phyloP scores from a whole-genome alignment of 352 stramenopile genomes.

The Pythium folliculosum region DNA sequence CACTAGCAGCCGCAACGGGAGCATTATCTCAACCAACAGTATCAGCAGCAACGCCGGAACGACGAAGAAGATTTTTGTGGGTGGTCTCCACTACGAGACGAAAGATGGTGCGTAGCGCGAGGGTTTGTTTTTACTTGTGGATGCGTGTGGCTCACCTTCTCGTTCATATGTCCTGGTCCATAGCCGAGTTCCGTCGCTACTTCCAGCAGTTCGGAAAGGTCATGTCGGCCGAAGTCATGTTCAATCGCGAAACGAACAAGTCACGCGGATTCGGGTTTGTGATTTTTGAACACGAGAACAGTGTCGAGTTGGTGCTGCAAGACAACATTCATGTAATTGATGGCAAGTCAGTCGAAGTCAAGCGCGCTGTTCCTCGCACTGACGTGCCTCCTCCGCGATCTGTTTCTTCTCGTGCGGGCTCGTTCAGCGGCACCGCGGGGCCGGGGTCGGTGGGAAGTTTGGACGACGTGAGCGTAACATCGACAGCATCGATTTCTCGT shows the following conservation, averaged over 20 bases:
- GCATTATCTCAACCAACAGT: conserved; percentile 55
- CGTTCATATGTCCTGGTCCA: neutral
- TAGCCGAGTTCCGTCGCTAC: conserved; percentile 91
- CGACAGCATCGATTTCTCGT: conserved; percentile 49
- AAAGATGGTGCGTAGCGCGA: conserved; percentile 76
- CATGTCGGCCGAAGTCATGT: conserved; percentile 94
- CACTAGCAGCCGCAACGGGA: conserved; percentile 55
- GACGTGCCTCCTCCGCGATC: conserved; percentile 76
- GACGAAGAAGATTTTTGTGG: conserved; percentile 93
- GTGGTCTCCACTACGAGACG: conserved; percentile 92
- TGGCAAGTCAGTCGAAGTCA: conserved; percentile 90
- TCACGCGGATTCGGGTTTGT: conserved; percentile 94
- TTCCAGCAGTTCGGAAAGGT: conserved; percentile 93
- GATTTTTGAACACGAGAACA: conserved; percentile 90
- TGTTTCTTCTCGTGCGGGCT: conserved; percentile 69
- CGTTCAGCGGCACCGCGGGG: conserved; percentile 76
- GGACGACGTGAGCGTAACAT: conserved; percentile 63
- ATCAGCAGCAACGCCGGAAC: conserved; percentile 62
- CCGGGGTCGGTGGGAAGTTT: conserved; percentile 73
- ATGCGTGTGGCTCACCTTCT: neutral
- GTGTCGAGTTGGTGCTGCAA: conserved; percentile 85
- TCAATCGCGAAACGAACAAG: conserved; percentile 95
- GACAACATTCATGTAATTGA: conserved; percentile 91
- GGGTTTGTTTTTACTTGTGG: neutral
- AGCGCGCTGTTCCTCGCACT: conserved; percentile 81